Conservation (phyloP, 176 grass and related monocot species). For the Miscanthus lutarioriparius region DNA sequence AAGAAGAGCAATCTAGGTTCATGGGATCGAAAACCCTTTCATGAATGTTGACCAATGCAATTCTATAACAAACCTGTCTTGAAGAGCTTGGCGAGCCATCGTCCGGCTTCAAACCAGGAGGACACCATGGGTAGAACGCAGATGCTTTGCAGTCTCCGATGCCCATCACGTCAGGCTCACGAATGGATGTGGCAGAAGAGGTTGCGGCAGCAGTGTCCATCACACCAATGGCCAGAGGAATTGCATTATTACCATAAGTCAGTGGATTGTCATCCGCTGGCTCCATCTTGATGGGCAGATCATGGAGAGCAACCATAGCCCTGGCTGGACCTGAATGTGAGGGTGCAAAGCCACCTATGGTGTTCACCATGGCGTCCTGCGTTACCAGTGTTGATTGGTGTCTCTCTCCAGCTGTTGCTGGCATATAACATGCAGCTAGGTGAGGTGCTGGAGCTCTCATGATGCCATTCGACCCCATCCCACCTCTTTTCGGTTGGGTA, state of each 20-base stretch:
- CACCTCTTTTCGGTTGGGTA: background rate
- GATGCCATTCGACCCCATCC: background rate
- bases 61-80: constrained; percentile 7
- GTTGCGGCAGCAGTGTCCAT: too few species aligned
- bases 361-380: background rate
- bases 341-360: background rate
- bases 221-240: too few species aligned
- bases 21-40: background rate
- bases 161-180: too few species aligned
- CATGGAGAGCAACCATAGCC: background rate
- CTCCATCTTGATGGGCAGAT: background rate
- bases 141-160: too few species aligned
- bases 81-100: background rate
- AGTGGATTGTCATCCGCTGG: background rate
- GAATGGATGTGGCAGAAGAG: too few species aligned
- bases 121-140: background rate
- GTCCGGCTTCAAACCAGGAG: background rate
- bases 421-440: background rate
- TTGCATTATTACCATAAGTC: background rate
- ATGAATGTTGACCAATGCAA: background rate
- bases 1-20: too few species aligned
- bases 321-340: background rate
- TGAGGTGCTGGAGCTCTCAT: constrained; percentile 23
- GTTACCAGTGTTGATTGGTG: background rate
- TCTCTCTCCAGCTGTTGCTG: background rate